A percentile compares a stretch with the other conserved stretches of the same genome.
These are phyloP conservation scores for Tricholoma flavovirens DNA, from an alignment of 768 basidiomycete species.

Conservation along the genomic window DNA sequence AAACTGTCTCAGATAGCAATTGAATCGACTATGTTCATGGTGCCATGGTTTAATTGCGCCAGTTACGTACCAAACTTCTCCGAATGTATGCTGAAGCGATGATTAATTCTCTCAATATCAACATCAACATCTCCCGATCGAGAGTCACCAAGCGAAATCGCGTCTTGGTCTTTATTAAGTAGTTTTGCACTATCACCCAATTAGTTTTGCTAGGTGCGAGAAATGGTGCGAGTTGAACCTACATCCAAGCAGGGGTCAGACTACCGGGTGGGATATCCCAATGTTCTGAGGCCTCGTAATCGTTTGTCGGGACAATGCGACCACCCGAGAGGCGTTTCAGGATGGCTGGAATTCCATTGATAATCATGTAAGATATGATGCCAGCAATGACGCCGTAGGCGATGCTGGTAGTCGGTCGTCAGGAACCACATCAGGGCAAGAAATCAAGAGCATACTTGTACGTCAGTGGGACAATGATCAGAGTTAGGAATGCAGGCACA, in stretches of 20 bases:
- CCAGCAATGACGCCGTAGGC: constrained; percentile 88
- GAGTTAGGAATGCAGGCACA: constrained; percentile 77
- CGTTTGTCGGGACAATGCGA: constrained; percentile 56
- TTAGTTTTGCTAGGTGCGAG: background rate
- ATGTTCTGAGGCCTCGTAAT: constrained; percentile 56
- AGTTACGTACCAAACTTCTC: background rate
- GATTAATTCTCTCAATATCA: background rate
- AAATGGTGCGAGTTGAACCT: constrained; percentile 22
- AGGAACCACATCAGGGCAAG: background rate
- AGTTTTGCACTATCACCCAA: background rate
- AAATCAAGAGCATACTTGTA: constrained; percentile 50
- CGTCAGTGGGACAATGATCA: constrained; percentile 72
- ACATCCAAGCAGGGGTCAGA: constrained; percentile 67
- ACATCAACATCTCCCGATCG: background rate
- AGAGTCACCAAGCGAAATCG: background rate
- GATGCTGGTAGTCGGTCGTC: constrained; percentile 43
- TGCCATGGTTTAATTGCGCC: too few relatives aligned
- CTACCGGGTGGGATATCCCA: constrained; percentile 71
- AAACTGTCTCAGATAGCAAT: too few relatives aligned
- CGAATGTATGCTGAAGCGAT: background rate
- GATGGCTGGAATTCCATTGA: constrained; percentile 64
- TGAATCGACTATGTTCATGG: too few relatives aligned
- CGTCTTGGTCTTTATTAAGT: background rate
- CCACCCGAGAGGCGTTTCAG: constrained; percentile 50
- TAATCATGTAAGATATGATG: constrained; percentile 58